Evolutionary conservation across 352 stramenopile genomes (phyloP), one percentile per base, ranked within the genome.

Genomic region (Peronosclerospora sorghi): DNA sequence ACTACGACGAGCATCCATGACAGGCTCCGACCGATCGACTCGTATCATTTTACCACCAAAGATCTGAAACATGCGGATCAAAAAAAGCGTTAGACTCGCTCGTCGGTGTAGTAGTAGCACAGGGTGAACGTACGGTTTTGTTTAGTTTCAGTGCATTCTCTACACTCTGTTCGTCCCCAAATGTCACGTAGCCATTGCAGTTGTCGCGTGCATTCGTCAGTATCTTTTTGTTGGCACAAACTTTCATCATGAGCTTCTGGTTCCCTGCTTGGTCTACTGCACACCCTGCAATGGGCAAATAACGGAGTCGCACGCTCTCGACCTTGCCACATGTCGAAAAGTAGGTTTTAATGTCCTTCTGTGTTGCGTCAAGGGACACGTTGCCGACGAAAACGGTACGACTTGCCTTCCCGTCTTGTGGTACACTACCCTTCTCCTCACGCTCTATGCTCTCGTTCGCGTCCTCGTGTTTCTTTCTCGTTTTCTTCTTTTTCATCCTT

Each of bases 381-480:
- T 96, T 96, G 48, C 87, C 87, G 13, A 96, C 85, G 48, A 96
- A 96, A 10, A 96, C 64, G 0, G 83, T 96, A 21, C 84, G 78
- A n/a, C 56, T 54, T 13, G 51, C 60, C 51, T 91, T 90, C n/a
- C 77, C 67, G 23, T 72, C 55, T n/a, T 75, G 63, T 8, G 32
- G 45, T 5, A 45, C 45, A 17, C 15, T 51, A 14, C 62, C 56
- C 30, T 71, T 47, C 30, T 52, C 21, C 20, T 56, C 23, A 13
- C 51, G 35, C 19, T 34, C 26, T 12, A 48, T 32, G 20, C 47
- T 28, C 10, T 17, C 20, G 8, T 51, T 42, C n/a, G 20, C 21
- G 1, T 45, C 23, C 18, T 48, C 40, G 24, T 58, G 52, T 15
- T 55, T 56, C 2, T 29, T 32, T 8, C 54, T 59, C 12, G 61